Evolutionary conservation across 2,329 filamentous ascomycete genomes (phyloP).

Genomic region (Ophiosphaerella korrae): DNA sequence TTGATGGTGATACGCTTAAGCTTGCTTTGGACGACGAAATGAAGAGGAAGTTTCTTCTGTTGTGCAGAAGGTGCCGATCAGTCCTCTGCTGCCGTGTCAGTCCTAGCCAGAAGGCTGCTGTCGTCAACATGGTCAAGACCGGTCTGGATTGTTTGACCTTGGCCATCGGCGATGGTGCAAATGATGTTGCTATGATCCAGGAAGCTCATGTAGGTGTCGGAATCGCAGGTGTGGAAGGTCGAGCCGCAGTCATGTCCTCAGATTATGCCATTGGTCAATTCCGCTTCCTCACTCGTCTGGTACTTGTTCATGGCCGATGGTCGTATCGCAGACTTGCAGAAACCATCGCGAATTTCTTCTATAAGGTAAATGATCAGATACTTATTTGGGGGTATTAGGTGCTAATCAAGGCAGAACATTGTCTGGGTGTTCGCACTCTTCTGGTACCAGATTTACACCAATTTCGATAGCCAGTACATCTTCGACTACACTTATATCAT

Average conservation of each 20-base stretch:
- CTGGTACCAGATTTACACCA: constrained; percentile 95
- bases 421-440: constrained; percentile 96
- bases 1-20: constrained; percentile 92
- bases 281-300: constrained; percentile 77
- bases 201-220: constrained; percentile 88
- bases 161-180: constrained; percentile 86
- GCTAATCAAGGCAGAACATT: constrained; percentile 70
- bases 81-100: constrained; percentile 98
- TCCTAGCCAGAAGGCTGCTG: constrained; percentile 95
- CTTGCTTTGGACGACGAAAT: constrained; percentile 81
- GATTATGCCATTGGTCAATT: constrained; percentile 92
- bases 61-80: constrained; percentile 96
- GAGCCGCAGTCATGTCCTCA: constrained; percentile 82
- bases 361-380: constrained; percentile 67
- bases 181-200: constrained; percentile 93
- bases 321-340: constrained; percentile 94
- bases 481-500: constrained; percentile 99
- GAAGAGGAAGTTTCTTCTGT: constrained; percentile 88
- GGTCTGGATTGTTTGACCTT: constrained; percentile 95
- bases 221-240: constrained; percentile 83
- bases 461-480: constrained; percentile 95
- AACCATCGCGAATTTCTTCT: constrained; percentile 98
- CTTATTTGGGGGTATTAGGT: neutral
- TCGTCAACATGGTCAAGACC: constrained; percentile 92
- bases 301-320: constrained; percentile 83